Evolutionary conservation across 345 rosid genomes (phyloP).

Genomic region (Firmiana major): DNA sequence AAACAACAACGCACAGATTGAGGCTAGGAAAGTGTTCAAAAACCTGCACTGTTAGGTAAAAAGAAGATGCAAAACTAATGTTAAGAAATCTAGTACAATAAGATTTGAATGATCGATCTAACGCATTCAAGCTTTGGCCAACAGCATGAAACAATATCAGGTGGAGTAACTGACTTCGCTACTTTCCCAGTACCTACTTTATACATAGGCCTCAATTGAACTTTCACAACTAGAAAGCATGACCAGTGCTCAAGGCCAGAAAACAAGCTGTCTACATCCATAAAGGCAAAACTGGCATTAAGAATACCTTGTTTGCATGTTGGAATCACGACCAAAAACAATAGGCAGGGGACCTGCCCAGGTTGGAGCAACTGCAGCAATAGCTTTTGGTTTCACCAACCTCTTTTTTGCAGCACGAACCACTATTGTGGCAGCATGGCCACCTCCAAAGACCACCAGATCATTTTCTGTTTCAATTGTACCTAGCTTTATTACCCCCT

Average conservation of each 20-base stretch:
- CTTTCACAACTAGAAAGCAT: not conserved
- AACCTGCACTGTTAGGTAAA: not conserved
- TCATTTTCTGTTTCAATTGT: conserved; percentile 42
- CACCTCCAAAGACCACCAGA: conserved; percentile 75
- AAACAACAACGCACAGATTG: not conserved
- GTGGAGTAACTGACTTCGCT: not conserved
- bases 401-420: conserved; percentile 70
- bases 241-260: not conserved
- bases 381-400: conserved; percentile 74
- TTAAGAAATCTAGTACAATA: not conserved
- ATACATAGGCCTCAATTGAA: not conserved
- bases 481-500: conserved; percentile 11
- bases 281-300: not conserved
- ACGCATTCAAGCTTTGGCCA: not conserved
- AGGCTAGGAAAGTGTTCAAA: not conserved
- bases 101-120: too few relatives aligned
- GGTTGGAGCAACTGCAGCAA: conserved; percentile 88
- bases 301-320: conserved; percentile 72
- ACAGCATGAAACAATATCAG: not conserved
- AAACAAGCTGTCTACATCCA: not conserved
- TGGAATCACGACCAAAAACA: conserved; percentile 85
- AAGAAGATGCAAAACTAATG: not conserved
- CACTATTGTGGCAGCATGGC: conserved; percentile 76
- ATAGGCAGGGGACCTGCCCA: conserved; percentile 95
- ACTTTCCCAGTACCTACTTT: not conserved